These are phyloP conservation scores for Tanozyma kutaoensis DNA, from an alignment of 805 yeast genomes.

Conservation along the genomic window DNA sequence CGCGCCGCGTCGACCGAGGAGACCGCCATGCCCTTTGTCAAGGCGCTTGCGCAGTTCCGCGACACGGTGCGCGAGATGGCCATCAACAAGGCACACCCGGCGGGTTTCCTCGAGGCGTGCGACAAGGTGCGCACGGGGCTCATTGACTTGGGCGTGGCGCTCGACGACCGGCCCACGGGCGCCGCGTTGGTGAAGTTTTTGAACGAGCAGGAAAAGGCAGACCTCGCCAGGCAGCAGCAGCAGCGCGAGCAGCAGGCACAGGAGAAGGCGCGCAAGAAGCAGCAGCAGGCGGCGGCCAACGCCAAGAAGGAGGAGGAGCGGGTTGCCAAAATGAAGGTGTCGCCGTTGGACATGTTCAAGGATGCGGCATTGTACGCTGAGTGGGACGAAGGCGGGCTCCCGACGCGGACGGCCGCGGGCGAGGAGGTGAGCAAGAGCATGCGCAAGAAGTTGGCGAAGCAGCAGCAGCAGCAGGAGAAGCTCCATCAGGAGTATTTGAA, in stretches of 20 bases:
- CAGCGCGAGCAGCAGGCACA: constrained; percentile 41
- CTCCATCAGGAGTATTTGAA: constrained; percentile 68
- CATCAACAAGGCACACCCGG: constrained; percentile 40
- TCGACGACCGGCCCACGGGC: constrained; percentile 79
- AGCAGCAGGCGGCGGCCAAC: constrained; percentile 31
- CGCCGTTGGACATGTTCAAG: constrained; percentile 66
- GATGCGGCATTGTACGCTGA: constrained; percentile 40
- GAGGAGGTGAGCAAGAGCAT: constrained; percentile 78
- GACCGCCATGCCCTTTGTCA: constrained; percentile 64
- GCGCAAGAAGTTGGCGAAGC: constrained; percentile 70
- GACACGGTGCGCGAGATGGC: constrained; percentile 71
- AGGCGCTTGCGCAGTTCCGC: constrained; percentile 65
- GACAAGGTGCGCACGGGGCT: constrained; percentile 67
- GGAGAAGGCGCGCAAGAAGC: constrained; percentile 46
- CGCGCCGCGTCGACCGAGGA: constrained; percentile 38
- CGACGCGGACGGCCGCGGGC: constrained; percentile 63
- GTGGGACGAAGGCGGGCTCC: constrained; percentile 83
- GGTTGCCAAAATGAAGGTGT: constrained; percentile 49
- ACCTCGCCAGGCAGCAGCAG: constrained; percentile 42
- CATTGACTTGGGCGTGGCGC: constrained; percentile 62
- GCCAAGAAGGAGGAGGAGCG: constrained; percentile 55
- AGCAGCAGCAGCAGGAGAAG: constrained; percentile 69
- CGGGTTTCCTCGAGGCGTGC: constrained; percentile 48
- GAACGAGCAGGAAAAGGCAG: constrained; percentile 53
- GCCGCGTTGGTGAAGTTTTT: constrained; percentile 79